A percentile compares a stretch with the other conserved stretches of the same genome.
Conservation (phyloP, 1,139 yeast genomes). For the Meyerozyma guilliermondii region DNA sequence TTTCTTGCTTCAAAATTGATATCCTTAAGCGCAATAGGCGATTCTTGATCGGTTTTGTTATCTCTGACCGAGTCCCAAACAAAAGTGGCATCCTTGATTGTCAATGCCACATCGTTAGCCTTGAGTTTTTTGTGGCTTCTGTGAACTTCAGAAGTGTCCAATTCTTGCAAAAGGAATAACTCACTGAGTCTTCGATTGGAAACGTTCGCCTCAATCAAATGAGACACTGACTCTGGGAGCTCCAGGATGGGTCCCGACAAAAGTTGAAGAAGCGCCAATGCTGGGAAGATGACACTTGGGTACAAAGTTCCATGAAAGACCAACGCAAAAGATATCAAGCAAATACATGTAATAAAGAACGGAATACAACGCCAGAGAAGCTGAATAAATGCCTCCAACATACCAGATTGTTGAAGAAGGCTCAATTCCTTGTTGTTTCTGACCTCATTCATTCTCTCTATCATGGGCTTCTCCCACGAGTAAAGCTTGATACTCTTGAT, state of each 20-base stretch:
- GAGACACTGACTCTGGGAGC: slow-evolving; percentile 27
- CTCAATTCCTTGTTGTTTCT: slow-evolving; percentile 34
- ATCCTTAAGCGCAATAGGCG: slow-evolving; percentile 33
- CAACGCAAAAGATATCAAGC: slow-evolving; percentile 23
- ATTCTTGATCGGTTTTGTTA: slow-evolving; percentile 36
- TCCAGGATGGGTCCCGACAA: slow-evolving; percentile 31
- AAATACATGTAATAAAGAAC: slow-evolving; percentile 29
- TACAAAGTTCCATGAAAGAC: slow-evolving; percentile 23
- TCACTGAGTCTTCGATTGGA: slow-evolving; percentile 29
- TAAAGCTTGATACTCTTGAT: slow-evolving; percentile 37
- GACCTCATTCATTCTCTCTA: slow-evolving; percentile 25
- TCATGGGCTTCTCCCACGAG: slow-evolving; percentile 39
- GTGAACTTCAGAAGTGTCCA: slow-evolving; percentile 12
- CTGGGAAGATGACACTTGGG: slow-evolving; percentile 37
- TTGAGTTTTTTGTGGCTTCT: slow-evolving; percentile 3
- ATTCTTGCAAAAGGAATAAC: slow-evolving; percentile 30
- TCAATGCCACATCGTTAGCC: slow-evolving; percentile 8
- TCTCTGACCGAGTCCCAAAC: slow-evolving; percentile 12
- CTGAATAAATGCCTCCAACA: slow-evolving; percentile 24
- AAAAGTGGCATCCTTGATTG: slow-evolving; percentile 10
- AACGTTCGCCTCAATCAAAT: slow-evolving; percentile 27
- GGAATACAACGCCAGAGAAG: slow-evolving; percentile 38
- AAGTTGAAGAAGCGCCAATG: slow-evolving; percentile 28
- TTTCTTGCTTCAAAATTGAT: slow-evolving; percentile 18
- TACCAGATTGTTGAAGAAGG: slow-evolving; percentile 25